Percentiles rank a stretch among this genome's conserved stretches.
Evolutionary conservation across 345 rosid genomes (phyloP).

Genomic region (Hibiscus tridactylites): DNA sequence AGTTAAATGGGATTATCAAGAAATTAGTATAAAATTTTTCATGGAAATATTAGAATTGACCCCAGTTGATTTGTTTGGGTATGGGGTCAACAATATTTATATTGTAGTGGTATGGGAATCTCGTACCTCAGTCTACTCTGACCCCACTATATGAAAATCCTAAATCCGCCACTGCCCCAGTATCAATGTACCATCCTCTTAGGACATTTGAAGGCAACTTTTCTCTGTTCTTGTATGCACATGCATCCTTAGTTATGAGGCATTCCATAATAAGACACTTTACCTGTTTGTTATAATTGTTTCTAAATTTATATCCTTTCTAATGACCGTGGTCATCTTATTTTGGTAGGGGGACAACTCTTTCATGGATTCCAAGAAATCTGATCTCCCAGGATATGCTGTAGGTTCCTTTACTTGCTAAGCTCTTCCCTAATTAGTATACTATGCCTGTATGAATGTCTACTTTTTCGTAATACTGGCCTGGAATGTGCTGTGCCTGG

Average conservation of each 20-base stretch:
- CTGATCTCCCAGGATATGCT: conserved; percentile 51
- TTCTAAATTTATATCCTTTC: not conserved
- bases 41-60: too few relatives aligned
- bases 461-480: not conserved
- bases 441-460: not conserved
- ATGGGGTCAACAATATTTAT: too few relatives aligned
- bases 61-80: too few relatives aligned
- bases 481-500: not conserved
- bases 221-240: not conserved
- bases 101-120: too few relatives aligned
- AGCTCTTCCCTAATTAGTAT: not conserved
- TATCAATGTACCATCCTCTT: not conserved
- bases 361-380: conserved; percentile 26
- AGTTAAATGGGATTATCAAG: too few relatives aligned
- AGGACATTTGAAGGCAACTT: not conserved
- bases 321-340: conserved; percentile 1
- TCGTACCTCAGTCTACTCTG: too few relatives aligned
- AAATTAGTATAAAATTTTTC: too few relatives aligned
- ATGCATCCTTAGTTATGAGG: not conserved
- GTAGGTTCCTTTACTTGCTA: conserved; percentile 26
- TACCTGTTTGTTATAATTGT: not conserved
- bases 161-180: too few relatives aligned
- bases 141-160: too few relatives aligned
- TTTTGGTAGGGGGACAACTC: conserved; percentile 25
- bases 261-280: not conserved